These are phyloP conservation scores for Penicillium arizonense DNA, from an alignment of 495 filamentous ascomycete species.

Conservation along the genomic window DNA sequence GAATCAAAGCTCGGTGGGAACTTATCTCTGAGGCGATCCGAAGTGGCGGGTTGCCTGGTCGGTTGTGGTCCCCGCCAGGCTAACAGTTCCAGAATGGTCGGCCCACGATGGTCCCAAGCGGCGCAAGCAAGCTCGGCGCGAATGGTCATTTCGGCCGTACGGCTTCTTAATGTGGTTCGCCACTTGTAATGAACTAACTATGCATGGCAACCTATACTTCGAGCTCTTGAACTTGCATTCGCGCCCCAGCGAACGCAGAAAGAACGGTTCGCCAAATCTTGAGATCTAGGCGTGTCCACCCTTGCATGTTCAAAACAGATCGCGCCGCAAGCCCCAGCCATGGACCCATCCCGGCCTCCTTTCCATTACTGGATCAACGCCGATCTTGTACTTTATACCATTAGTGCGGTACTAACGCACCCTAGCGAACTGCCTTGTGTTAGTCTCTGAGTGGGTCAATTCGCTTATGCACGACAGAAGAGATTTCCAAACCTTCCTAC, in stretches of 20 bases:
- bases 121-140: no score
- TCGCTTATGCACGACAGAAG: background rate
- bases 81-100: no score
- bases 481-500: background rate
- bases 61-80: no score
- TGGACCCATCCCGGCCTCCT: background rate
- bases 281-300: slow-evolving; percentile 3
- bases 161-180: no score
- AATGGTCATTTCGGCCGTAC: no score
- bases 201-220: no score
- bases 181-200: no score
- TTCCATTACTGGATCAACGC: background rate
- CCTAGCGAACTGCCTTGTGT: background rate
- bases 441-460: background rate
- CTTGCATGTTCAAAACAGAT: background rate
- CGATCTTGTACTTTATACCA: background rate
- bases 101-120: no score
- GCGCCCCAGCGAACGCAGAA: background rate
- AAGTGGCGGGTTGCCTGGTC: no score
- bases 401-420: background rate
- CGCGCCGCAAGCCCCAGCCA: background rate
- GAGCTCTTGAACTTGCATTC: no score
- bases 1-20: no score
- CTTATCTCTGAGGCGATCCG: no score
- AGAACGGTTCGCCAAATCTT: background rate